phyloP scores from a whole-genome alignment of 2,329 filamentous ascomycete species.

The Alternaria solani region DNA sequence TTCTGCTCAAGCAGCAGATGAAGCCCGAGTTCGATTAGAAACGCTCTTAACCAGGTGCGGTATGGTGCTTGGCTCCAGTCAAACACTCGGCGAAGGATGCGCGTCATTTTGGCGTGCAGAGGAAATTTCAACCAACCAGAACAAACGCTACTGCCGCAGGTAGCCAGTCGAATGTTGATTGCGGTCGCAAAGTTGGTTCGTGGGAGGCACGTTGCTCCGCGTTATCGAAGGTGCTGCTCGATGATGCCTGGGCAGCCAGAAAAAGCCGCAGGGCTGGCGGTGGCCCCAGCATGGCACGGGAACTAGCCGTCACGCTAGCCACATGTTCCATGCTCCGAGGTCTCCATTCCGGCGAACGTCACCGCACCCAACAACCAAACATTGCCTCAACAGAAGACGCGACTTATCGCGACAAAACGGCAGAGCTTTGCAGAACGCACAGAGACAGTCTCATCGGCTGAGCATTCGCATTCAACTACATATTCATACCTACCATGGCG shows the following conservation, averaged over 20 bases:
- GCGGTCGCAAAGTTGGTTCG: neutral
- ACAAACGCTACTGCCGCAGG: neutral
- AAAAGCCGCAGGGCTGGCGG: neutral
- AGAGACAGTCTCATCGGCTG: neutral
- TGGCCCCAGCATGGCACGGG: slow-evolving; percentile 2
- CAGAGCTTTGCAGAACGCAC: neutral
- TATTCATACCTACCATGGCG: neutral
- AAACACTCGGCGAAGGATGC: slow-evolving; percentile 1
- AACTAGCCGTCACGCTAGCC: slow-evolving; percentile 9
- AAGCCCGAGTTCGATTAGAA: slow-evolving; percentile 2
- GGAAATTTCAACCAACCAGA: neutral
- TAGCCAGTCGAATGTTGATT: neutral
- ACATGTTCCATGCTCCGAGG: neutral
- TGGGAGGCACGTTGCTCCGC: neutral
- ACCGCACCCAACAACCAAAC: slow-evolving; percentile 9
- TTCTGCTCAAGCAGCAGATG: slow-evolving; percentile 20
- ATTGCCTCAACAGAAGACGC: neutral
- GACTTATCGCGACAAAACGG: neutral
- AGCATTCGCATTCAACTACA: neutral
- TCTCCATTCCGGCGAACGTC: slow-evolving; percentile 1
- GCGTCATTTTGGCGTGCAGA: slow-evolving; percentile 9
- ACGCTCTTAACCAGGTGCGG: slow-evolving; percentile 3
- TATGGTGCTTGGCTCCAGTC: slow-evolving; percentile 13
- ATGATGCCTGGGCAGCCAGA: slow-evolving; percentile 11
- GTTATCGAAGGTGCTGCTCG: neutral